phyloP scores from a whole-genome alignment of 1,284 basidiomycete species.

The Ceratobasidium sp. region DNA sequence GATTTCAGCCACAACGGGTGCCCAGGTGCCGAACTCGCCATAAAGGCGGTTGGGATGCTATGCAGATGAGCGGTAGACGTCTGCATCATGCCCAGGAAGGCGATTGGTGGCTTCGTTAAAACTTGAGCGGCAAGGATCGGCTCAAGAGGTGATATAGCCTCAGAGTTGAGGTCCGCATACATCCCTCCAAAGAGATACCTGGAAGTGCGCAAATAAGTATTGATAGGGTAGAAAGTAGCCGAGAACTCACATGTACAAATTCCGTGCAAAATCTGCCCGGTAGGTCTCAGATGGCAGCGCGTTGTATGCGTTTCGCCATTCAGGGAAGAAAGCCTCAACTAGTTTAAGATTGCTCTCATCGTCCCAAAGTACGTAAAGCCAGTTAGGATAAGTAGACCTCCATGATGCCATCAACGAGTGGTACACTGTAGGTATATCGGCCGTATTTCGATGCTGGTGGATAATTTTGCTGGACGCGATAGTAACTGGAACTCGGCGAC shows the following conservation, averaged over 20 bases:
- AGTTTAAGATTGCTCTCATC: conserved; percentile 15
- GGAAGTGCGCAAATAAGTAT: neutral
- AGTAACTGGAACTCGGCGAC: neutral
- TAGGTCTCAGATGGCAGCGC: conserved; percentile 14
- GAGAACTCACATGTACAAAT: conserved; percentile 19
- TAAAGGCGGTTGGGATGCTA: conserved; percentile 17
- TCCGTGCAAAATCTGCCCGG: conserved; percentile 26
- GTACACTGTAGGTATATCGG: neutral
- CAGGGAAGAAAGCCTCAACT: conserved; percentile 16
- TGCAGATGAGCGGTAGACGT: neutral
- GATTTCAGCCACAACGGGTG: conserved; percentile 24
- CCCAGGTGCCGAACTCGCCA: conserved; percentile 14
- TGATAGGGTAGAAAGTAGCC: no score
- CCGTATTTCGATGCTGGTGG: conserved; percentile 8
- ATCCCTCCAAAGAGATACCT: conserved; percentile 38
- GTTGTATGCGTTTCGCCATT: conserved; percentile 16
- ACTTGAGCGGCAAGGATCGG: conserved; percentile 14
- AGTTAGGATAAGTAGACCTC: conserved; percentile 10
- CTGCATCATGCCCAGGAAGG: conserved; percentile 22
- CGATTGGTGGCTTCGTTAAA: neutral
- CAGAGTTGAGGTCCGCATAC: conserved; percentile 30
- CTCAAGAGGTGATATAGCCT: neutral
- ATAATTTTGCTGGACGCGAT: conserved; percentile 10
- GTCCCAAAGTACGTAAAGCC: conserved; percentile 22
- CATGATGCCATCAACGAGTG: conserved; percentile 10